These are phyloP conservation scores for Pholiota microspora DNA, from an alignment of 768 basidiomycete genomes.

Conservation along the genomic window DNA sequence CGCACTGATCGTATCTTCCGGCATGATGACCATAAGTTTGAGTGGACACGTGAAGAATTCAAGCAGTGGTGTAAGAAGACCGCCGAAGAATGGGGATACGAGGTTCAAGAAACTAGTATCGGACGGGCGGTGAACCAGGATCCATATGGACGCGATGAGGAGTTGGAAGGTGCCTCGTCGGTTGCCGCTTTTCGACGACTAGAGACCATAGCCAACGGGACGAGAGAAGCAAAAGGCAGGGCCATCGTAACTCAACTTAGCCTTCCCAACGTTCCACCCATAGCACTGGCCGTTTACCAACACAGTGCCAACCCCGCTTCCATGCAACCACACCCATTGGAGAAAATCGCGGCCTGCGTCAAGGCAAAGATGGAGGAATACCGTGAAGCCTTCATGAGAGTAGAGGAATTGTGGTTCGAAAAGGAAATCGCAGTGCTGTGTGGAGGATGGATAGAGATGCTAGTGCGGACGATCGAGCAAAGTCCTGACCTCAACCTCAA, in stretches of 20 bases:
- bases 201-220: conserved; percentile 28
- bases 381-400: conserved; percentile 44
- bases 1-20: conserved; percentile 76
- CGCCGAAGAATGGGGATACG: conserved; percentile 72
- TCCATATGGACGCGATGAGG: conserved; percentile 68
- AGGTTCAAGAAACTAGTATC: conserved; percentile 55
- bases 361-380: conserved; percentile 54
- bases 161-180: conserved; percentile 64
- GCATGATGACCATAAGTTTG: conserved; percentile 85
- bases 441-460: conserved; percentile 60
- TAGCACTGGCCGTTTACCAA: conserved; percentile 43
- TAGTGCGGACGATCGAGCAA: conserved; percentile 46
- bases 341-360: conserved; percentile 49
- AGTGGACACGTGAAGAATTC: conserved; percentile 84
- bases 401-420: conserved; percentile 54
- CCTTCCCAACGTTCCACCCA: conserved; percentile 34
- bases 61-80: conserved; percentile 51
- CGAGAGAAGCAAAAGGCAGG: conserved; percentile 39
- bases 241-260: conserved; percentile 25
- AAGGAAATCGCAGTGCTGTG: conserved; percentile 45
- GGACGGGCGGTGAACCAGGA: conserved; percentile 61
- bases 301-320: conserved; percentile 52
- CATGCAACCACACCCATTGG: conserved; percentile 36
- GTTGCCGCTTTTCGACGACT: conserved; percentile 60
- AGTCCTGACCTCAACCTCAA: conserved; percentile 37